Evolutionary conservation across 441 rosid genomes (phyloP).

Genomic region (Brassica balearica): DNA sequence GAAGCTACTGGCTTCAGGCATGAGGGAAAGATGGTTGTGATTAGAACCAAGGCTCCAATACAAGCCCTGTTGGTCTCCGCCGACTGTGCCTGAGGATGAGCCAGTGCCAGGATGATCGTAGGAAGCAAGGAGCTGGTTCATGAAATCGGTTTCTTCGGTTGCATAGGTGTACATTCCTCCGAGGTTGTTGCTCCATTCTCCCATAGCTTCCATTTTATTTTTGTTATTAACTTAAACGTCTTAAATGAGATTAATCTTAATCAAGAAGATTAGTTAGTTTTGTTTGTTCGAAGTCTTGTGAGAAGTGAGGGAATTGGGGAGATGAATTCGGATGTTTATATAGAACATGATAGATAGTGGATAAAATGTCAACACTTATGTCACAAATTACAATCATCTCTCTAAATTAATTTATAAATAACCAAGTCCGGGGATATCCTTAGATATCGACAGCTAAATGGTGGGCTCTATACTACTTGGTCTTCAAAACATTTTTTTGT

Average conservation of each 20-base stretch:
- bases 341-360: constrained; percentile 24
- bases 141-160: constrained; percentile 76
- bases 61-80: constrained; percentile 29
- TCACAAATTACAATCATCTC: neutral
- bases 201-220: constrained; percentile 56
- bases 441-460: constrained; percentile 17
- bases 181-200: constrained; percentile 67
- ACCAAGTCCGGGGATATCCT: neutral
- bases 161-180: constrained; percentile 54
- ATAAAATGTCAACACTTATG: constrained; percentile 36
- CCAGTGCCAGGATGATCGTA: constrained; percentile 31
- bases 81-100: constrained; percentile 25
- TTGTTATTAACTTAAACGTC: constrained; percentile 5
- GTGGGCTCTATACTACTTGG: constrained; percentile 2
- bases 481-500: neutral
- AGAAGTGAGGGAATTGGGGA: constrained; percentile 21
- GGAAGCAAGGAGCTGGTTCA: constrained; percentile 63
- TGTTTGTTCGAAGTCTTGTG: constrained; percentile 30
- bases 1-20: constrained; percentile 28
- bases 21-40: constrained; percentile 31
- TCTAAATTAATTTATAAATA: neutral
- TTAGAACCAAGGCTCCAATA: constrained; percentile 36
- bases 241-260: constrained; percentile 27
- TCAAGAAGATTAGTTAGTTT: constrained; percentile 21
- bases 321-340: constrained; percentile 27